A percentile compares a stretch with the other conserved stretches of the same genome.
These are phyloP conservation scores for Rhizopogon rudus DNA, from an alignment of 768 basidiomycete species.

Conservation along the genomic window DNA sequence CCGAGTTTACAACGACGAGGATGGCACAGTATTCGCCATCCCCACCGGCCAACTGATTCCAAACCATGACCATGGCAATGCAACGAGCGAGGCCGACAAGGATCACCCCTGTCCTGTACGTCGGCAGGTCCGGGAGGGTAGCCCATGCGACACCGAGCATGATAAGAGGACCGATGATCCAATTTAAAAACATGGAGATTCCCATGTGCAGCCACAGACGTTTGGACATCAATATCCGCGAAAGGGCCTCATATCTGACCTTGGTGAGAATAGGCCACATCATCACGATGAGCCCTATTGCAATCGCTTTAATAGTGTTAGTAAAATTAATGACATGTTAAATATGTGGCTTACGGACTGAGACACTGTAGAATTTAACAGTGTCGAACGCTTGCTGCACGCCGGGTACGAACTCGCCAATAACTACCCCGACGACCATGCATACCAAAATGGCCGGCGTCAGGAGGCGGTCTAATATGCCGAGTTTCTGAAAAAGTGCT, in stretches of 20 bases:
- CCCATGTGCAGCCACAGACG: slow-evolving; percentile 64
- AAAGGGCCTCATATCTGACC: slow-evolving; percentile 73
- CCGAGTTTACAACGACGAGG: slow-evolving; percentile 74
- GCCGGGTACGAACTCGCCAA: slow-evolving; percentile 60
- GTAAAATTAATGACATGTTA: not conserved
- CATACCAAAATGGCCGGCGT: slow-evolving; percentile 61
- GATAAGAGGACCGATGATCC: slow-evolving; percentile 74
- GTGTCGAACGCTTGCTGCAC: slow-evolving; percentile 62
- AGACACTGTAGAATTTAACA: slow-evolving; percentile 62
- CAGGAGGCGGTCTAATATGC: slow-evolving; percentile 54
- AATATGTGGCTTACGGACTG: slow-evolving; percentile 53
- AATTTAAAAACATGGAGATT: slow-evolving; percentile 69
- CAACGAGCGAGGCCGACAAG: slow-evolving; percentile 56
- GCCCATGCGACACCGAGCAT: slow-evolving; percentile 90
- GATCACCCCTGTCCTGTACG: slow-evolving; percentile 75
- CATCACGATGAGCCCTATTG: slow-evolving; percentile 78
- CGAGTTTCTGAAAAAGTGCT: slow-evolving; percentile 38
- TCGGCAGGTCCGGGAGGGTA: slow-evolving; percentile 72
- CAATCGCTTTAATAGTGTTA: slow-evolving; percentile 51
- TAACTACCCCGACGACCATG: slow-evolving; percentile 74
- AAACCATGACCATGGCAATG: slow-evolving; percentile 72
- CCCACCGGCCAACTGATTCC: slow-evolving; percentile 71
- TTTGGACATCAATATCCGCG: slow-evolving; percentile 45
- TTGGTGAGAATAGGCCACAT: slow-evolving; percentile 83
- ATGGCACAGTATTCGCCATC: slow-evolving; percentile 73